Conservation (phyloP, 1,284 basidiomycete species). For the Rhodotorula sp. region DNA sequence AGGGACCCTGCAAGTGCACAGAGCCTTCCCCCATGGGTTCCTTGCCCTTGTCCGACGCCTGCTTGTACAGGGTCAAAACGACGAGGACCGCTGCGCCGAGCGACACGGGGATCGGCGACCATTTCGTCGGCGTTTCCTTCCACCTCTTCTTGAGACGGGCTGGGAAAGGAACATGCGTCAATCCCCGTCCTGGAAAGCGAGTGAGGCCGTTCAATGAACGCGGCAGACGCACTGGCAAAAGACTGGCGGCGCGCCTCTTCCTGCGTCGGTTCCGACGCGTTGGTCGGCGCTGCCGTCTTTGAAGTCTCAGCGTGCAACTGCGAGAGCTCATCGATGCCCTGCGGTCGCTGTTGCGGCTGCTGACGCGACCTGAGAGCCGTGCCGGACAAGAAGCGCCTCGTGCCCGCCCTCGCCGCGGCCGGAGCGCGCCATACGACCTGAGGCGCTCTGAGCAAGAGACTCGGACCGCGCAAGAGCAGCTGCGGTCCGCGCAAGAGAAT, state of each 20-base stretch:
- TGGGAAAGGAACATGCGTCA: conserved; percentile 32
- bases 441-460: conserved; percentile 29
- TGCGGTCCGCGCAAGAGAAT: conserved; percentile 32
- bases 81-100: conserved; percentile 85
- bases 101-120: conserved; percentile 92
- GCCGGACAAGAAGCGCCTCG: conserved; percentile 31
- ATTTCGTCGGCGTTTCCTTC: conserved; percentile 84
- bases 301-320: neutral
- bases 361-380: conserved; percentile 9
- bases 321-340: conserved; percentile 8
- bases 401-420: conserved; percentile 19
- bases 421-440: conserved; percentile 31
- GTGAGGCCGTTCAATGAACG: too few relatives aligned
- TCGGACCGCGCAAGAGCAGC: conserved; percentile 32
- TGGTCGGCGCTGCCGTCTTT: neutral
- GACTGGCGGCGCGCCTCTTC: conserved; percentile 2
- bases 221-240: conserved; percentile 25
- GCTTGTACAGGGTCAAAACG: conserved; percentile 55
- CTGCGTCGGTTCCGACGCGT: neutral
- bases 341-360: conserved; percentile 15
- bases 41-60: conserved; percentile 40
- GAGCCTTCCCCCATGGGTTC: conserved; percentile 41
- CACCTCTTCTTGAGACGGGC: conserved; percentile 67
- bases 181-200: neutral
- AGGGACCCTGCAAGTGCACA: conserved; percentile 80